phyloP scores from a whole-genome alignment of 2,329 filamentous ascomycete genomes.

The Tolypocladium inflatum region DNA sequence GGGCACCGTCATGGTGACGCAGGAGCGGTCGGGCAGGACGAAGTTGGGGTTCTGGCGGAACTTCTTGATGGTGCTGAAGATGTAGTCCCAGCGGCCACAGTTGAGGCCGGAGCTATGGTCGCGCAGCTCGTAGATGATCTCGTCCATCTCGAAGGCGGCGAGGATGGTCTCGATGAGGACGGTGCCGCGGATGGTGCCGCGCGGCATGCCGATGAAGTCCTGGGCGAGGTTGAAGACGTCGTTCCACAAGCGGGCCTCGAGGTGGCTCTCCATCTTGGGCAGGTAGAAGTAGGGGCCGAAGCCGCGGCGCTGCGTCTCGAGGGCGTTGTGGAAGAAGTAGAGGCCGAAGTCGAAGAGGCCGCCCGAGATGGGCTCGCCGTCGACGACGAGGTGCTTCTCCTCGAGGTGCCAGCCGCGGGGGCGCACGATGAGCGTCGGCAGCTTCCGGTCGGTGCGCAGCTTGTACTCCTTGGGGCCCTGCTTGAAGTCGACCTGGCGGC shows the following conservation, averaged over 20 bases:
- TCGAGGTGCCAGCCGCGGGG: slow-evolving; percentile 96
- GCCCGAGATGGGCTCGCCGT: slow-evolving; percentile 89
- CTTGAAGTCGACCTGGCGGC: slow-evolving; percentile 92
- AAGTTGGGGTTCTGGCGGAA: slow-evolving; percentile 94
- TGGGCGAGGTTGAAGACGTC: slow-evolving; percentile 94
- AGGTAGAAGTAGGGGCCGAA: slow-evolving; percentile 95
- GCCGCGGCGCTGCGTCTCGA: slow-evolving; percentile 75
- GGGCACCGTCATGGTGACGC: slow-evolving; percentile 93
- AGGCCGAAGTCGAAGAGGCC: slow-evolving; percentile 94
- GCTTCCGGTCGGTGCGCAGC: slow-evolving; percentile 78
- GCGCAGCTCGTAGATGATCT: slow-evolving; percentile 98
- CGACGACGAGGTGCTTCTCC: slow-evolving; percentile 95
- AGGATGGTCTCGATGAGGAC: slow-evolving; percentile 97
- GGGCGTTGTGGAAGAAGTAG: slow-evolving; percentile 98
- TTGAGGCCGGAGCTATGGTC: slow-evolving; percentile 95
- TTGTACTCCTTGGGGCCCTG: slow-evolving; percentile 94
- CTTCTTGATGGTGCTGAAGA: slow-evolving; percentile 99
- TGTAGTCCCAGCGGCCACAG: slow-evolving; percentile 99
- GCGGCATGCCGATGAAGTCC: slow-evolving; percentile 80
- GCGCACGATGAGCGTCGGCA: slow-evolving; percentile 85
- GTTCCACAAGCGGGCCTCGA: slow-evolving; percentile 96
- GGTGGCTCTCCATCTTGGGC: slow-evolving; percentile 95
- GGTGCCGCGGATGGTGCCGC: slow-evolving; percentile 89
- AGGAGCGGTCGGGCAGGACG: slow-evolving; percentile 81
- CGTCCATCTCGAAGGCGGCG: slow-evolving; percentile 98